A percentile compares a stretch with the other conserved stretches of the same genome.
These are phyloP conservation scores for Terana coerulea DNA, from an alignment of 768 basidiomycete genomes.

Conservation along the genomic window DNA sequence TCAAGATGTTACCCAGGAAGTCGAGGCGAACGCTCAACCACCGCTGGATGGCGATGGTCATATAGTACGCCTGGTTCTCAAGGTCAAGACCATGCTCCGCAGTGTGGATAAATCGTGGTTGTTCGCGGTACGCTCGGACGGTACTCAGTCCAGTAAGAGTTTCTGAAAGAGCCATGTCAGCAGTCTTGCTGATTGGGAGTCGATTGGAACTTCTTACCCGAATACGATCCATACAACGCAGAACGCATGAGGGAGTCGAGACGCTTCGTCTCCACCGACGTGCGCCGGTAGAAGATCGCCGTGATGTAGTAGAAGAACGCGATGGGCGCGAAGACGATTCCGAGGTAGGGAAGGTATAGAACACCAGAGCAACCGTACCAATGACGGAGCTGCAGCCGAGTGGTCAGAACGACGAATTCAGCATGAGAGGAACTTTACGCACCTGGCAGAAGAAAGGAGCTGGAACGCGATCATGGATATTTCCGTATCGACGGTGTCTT, in stretches of 20 bases:
- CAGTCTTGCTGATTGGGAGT: neutral
- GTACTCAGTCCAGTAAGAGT: slow-evolving; percentile 61
- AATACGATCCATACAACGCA: slow-evolving; percentile 51
- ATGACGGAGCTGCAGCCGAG: slow-evolving; percentile 40
- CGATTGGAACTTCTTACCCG: slow-evolving; percentile 34
- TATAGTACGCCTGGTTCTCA: slow-evolving; percentile 62
- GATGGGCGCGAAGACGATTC: slow-evolving; percentile 58
- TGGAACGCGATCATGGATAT: slow-evolving; percentile 45
- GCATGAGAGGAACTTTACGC: neutral
- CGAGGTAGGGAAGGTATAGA: slow-evolving; percentile 52
- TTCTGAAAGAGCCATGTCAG: slow-evolving; percentile 33
- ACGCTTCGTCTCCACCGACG: slow-evolving; percentile 62
- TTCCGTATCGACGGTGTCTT: slow-evolving; percentile 52
- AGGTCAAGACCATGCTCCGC: slow-evolving; percentile 53
- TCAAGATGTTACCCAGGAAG: slow-evolving; percentile 60
- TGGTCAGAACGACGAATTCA: neutral
- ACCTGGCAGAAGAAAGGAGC: slow-evolving; percentile 24
- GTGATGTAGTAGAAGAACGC: slow-evolving; percentile 47
- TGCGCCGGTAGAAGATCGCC: slow-evolving; percentile 54
- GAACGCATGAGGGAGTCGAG: slow-evolving; percentile 62
- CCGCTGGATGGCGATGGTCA: slow-evolving; percentile 61
- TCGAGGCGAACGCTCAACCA: slow-evolving; percentile 66
- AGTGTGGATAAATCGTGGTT: slow-evolving; percentile 42
- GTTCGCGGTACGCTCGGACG: slow-evolving; percentile 55
- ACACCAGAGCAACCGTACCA: slow-evolving; percentile 55